Percentiles rank a stretch among this genome's conserved stretches.
These are phyloP conservation scores for Daedaleopsis nitida DNA, from an alignment of 768 basidiomycete genomes.

Conservation along the genomic window DNA sequence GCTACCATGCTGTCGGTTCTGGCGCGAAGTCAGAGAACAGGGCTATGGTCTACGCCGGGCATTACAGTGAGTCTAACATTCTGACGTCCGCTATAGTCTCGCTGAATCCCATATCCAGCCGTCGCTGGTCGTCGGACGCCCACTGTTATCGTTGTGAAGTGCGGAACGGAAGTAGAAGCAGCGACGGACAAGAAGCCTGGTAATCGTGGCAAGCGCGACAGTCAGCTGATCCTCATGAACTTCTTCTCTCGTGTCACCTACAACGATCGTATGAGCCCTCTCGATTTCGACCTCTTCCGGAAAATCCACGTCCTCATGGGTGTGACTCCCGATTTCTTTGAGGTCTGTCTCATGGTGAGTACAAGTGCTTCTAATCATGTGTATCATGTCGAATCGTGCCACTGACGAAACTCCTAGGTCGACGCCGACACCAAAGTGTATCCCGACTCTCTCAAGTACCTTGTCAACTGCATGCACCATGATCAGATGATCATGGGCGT, in stretches of 20 bases:
- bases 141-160: conserved; percentile 93
- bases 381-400: neutral
- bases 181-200: conserved; percentile 89
- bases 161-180: conserved; percentile 88
- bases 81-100: neutral
- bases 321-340: conserved; percentile 98
- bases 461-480: conserved; percentile 99
- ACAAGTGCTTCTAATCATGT: neutral
- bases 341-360: conserved; percentile 94
- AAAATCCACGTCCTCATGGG: conserved; percentile 97
- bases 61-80: conserved; percentile 75
- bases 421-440: conserved; percentile 98
- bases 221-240: conserved; percentile 98
- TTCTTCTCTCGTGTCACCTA: conserved; percentile 99
- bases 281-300: conserved; percentile 97
- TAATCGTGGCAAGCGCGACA: conserved; percentile 97
- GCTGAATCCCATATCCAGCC: conserved; percentile 40
- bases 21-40: conserved; percentile 90
- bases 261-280: conserved; percentile 96
- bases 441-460: conserved; percentile 83
- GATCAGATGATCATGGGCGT: conserved; percentile 99
- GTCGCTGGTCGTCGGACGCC: conserved; percentile 90
- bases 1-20: conserved; percentile 86
- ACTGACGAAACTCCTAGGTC: conserved; percentile 56
- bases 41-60: conserved; percentile 99